phyloP scores from a whole-genome alignment of 768 basidiomycete genomes.

The Serendipita sp. region DNA sequence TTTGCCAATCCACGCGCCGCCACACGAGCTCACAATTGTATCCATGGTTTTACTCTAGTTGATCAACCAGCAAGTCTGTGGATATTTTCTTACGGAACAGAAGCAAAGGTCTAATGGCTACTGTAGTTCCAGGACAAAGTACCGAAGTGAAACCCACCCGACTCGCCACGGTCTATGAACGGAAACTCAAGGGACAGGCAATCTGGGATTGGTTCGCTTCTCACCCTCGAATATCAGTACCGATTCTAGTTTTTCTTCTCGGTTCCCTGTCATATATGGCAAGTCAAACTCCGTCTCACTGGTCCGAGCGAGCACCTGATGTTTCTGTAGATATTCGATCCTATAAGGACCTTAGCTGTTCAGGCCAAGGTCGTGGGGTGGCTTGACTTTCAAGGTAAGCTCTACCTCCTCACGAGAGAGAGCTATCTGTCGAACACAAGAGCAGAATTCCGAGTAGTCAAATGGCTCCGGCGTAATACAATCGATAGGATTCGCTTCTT shows the following conservation, averaged over 20 bases:
- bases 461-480: constrained; percentile 55
- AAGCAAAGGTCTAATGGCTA: neutral
- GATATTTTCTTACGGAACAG: too few relatives aligned
- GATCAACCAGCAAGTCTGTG: too few relatives aligned
- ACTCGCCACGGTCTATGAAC: constrained; percentile 42
- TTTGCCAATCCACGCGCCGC: neutral
- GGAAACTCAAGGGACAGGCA: constrained; percentile 46
- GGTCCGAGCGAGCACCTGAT: neutral
- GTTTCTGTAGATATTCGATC: constrained; percentile 68
- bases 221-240: constrained; percentile 78
- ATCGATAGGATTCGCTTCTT: constrained; percentile 31
- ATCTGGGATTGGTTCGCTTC: constrained; percentile 63
- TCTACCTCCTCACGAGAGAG: neutral
- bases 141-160: constrained; percentile 19
- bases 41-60: neutral
- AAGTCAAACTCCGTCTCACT: constrained; percentile 15
- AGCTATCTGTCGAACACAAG: neutral
- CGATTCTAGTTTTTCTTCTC: constrained; percentile 70
- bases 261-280: constrained; percentile 83
- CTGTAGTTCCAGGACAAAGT: neutral
- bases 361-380: constrained; percentile 67
- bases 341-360: constrained; percentile 70
- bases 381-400: constrained; percentile 60
- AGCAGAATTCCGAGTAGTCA: constrained; percentile 53
- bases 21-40: neutral